Evolutionary conservation across 2,329 filamentous ascomycete species (phyloP).

Genomic region (Geosmithia putterillii): DNA sequence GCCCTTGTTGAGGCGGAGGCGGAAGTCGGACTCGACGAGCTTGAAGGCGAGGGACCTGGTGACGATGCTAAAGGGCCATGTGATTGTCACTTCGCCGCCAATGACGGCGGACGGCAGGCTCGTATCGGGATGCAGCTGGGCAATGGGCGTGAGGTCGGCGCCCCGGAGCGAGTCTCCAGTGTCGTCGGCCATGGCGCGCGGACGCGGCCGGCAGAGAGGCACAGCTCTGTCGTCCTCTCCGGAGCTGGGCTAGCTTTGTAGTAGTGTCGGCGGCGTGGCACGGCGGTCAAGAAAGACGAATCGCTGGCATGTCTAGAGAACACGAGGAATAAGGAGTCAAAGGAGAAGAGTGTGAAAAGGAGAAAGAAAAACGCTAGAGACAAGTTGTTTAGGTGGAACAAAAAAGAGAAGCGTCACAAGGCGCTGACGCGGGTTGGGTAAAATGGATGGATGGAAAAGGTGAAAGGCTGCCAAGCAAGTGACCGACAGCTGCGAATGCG

Average conservation of each 20-base stretch:
- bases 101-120: slow-evolving; percentile 33
- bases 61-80: slow-evolving; percentile 83
- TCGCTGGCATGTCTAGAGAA: not conserved
- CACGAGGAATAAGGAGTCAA: not conserved
- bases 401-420: not conserved
- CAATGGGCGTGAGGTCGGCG: slow-evolving; percentile 30
- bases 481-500: not conserved
- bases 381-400: not conserved
- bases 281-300: not conserved
- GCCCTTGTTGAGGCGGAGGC: slow-evolving; percentile 62
- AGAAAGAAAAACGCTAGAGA: not conserved
- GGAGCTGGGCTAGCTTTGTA: no score
- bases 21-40: slow-evolving; percentile 74
- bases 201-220: not conserved
- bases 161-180: slow-evolving; percentile 10
- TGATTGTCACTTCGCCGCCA: slow-evolving; percentile 65
- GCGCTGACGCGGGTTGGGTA: not conserved
- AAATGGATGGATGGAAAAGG: not conserved
- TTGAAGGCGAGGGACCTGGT: slow-evolving; percentile 64
- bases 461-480: not conserved
- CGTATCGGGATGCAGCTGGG: slow-evolving; percentile 38
- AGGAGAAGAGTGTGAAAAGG: not conserved
- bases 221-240: no score
- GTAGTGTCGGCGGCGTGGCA: not conserved
- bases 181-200: slow-evolving; percentile 10